These are phyloP conservation scores for Pythium aquatile DNA, from an alignment of 352 stramenopile genomes.

Conservation along the genomic window DNA sequence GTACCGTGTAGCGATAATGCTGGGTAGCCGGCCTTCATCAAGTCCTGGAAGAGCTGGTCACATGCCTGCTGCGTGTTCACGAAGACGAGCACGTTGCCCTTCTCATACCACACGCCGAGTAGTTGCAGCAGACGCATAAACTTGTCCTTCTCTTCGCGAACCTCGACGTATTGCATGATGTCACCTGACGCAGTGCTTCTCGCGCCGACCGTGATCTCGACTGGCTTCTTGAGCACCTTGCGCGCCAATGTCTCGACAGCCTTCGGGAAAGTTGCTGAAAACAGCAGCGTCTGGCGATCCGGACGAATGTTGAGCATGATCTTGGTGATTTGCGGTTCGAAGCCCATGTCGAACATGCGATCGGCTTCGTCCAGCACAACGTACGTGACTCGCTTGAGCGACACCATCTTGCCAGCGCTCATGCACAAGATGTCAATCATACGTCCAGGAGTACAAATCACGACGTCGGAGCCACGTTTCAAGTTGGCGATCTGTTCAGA, in stretches of 20 bases:
- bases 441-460: conserved; percentile 97
- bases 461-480: conserved; percentile 97
- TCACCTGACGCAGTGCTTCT: conserved; percentile 95
- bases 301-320: conserved; percentile 93
- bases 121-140: conserved; percentile 98
- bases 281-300: conserved; percentile 94
- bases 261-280: conserved; percentile 98
- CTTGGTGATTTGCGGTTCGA: conserved; percentile 81
- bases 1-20: conserved; percentile 95
- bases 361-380: conserved; percentile 89
- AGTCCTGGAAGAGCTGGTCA: conserved; percentile 96
- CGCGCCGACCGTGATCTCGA: conserved; percentile 97
- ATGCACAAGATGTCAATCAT: conserved; percentile 99
- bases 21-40: conserved; percentile 96
- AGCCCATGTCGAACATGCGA: conserved; percentile 90
- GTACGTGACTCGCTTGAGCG: conserved; percentile 18
- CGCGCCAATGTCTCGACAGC: conserved; percentile 88
- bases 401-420: conserved; percentile 96
- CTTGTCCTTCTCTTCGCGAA: conserved; percentile 98
- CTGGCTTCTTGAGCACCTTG: conserved; percentile 91
- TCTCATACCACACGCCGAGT: conserved; percentile 95
- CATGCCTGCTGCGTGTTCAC: conserved; percentile 98
- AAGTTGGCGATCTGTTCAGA: conserved; percentile 99
- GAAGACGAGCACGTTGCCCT: conserved; percentile 98
- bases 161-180: conserved; percentile 98